Conservation (phyloP, 2,329 filamentous ascomycete species). For the Fusarium xyrophilum region DNA sequence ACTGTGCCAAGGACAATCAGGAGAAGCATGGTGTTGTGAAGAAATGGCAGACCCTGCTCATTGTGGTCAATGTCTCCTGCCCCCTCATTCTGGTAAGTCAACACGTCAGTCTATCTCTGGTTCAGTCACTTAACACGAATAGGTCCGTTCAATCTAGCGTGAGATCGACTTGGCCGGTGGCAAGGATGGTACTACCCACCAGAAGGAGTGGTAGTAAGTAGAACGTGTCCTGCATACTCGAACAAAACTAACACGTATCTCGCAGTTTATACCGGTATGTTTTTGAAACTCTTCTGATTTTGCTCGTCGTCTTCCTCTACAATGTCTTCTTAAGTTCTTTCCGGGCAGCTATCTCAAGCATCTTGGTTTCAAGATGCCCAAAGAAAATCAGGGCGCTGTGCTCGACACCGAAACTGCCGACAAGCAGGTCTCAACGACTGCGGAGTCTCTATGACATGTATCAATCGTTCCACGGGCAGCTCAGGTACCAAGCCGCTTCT, state of each 20-base stretch:
- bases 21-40: conserved; percentile 16
- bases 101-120: rapidly evolving
- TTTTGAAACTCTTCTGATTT: conserved; percentile 28
- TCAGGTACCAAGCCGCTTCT: too few species aligned
- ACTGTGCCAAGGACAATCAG: conserved; percentile 27
- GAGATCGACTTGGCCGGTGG: conserved; percentile 33
- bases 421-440: neutral
- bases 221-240: rapidly evolving
- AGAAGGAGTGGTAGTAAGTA: conserved; percentile 37
- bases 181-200: conserved; percentile 23
- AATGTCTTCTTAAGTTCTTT: conserved; percentile 33
- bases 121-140: rapidly evolving
- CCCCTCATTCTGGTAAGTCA: conserved; percentile 27
- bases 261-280: conserved; percentile 25
- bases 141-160: conserved; percentile 35
- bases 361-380: conserved; percentile 23
- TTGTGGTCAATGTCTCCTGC: conserved; percentile 27
- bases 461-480: rapidly evolving
- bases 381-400: neutral
- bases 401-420: neutral
- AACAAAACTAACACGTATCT: rapidly evolving
- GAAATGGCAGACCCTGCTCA: conserved; percentile 23
- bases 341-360: conserved; percentile 27
- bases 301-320: conserved; percentile 30
- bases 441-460: neutral